Percentiles rank a stretch among this genome's conserved stretches.
Conservation (phyloP, 768 basidiomycete genomes). For the Pilatotrama ljubarskyi region DNA sequence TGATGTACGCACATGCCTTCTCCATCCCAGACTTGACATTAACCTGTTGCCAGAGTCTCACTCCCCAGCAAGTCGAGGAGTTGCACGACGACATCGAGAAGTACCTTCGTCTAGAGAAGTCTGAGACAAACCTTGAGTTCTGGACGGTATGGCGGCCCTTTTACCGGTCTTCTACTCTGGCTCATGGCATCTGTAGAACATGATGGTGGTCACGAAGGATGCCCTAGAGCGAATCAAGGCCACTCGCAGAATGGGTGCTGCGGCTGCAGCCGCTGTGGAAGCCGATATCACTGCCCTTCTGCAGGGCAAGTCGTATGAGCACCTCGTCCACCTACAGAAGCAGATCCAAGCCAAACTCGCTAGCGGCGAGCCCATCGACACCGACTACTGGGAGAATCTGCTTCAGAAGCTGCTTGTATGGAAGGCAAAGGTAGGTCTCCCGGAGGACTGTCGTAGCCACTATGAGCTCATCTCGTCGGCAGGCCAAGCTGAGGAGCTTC, state of each 20-base stretch:
- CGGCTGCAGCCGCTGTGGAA: constrained; percentile 80
- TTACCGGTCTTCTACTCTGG: not conserved
- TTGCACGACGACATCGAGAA: constrained; percentile 92
- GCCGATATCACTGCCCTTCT: constrained; percentile 79
- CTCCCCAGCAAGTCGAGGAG: constrained; percentile 86
- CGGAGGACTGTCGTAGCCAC: not conserved
- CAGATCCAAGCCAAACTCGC: constrained; percentile 86
- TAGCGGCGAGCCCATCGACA: constrained; percentile 93
- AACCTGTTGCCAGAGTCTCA: constrained; percentile 62
- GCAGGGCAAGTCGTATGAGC: constrained; percentile 82
- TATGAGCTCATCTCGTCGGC: not conserved
- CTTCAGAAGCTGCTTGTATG: constrained; percentile 91
- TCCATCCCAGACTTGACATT: not conserved
- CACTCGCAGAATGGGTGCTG: constrained; percentile 62
- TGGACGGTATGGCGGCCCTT: constrained; percentile 73
- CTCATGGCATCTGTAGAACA: constrained; percentile 57
- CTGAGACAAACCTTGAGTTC: constrained; percentile 88
- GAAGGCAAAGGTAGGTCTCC: constrained; percentile 80
- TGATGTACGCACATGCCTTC: constrained; percentile 57
- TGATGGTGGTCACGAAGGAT: constrained; percentile 97
- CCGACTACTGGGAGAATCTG: constrained; percentile 96
- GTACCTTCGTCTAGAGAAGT: constrained; percentile 84
- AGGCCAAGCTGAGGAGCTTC: constrained; percentile 89
- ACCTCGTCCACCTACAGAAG: constrained; percentile 79
- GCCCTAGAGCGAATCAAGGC: constrained; percentile 74